Conservation (phyloP, 2,329 filamentous ascomycete species). For the Dendryphion nanum region DNA sequence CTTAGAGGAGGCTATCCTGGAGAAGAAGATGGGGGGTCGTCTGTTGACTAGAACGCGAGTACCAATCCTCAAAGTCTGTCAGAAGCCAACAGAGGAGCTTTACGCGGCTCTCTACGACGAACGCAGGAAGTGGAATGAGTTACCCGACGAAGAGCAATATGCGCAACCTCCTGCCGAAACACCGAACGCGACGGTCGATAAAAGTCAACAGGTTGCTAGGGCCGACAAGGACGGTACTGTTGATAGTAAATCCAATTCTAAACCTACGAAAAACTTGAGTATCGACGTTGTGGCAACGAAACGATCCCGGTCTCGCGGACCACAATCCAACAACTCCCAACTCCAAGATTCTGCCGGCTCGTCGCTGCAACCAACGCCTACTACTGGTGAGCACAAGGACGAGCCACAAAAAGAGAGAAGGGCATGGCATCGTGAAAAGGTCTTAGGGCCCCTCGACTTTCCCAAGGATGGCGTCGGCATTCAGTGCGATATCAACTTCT, state of each 20-base stretch:
- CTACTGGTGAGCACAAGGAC: background rate
- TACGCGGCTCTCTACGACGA: constrained; percentile 62
- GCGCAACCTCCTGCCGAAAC: background rate
- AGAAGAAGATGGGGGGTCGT: constrained; percentile 71
- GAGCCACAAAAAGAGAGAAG: constrained; percentile 17
- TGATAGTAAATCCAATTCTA: constrained; percentile 2
- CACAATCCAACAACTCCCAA: background rate
- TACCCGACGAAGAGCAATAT: constrained; percentile 47
- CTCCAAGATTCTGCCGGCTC: background rate
- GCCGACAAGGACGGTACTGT: background rate
- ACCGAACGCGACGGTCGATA: background rate
- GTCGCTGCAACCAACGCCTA: background rate
- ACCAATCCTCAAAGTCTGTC: constrained; percentile 84
- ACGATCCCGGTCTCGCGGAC: background rate
- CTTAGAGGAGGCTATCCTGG: constrained; percentile 72
- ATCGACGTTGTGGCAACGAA: background rate
- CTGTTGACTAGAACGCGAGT: constrained; percentile 77
- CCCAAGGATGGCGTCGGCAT: constrained; percentile 75
- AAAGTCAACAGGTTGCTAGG: background rate
- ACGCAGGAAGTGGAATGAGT: constrained; percentile 69
- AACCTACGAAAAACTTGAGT: constrained; percentile 1
- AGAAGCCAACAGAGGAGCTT: constrained; percentile 64
- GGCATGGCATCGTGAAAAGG: constrained; percentile 47
- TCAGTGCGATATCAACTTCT: constrained; percentile 91
- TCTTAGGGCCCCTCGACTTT: constrained; percentile 64